Percentiles rank a stretch among this genome's conserved stretches.
These are phyloP conservation scores for Tulasnella sp. DNA, from an alignment of 768 basidiomycete genomes.

Conservation along the genomic window DNA sequence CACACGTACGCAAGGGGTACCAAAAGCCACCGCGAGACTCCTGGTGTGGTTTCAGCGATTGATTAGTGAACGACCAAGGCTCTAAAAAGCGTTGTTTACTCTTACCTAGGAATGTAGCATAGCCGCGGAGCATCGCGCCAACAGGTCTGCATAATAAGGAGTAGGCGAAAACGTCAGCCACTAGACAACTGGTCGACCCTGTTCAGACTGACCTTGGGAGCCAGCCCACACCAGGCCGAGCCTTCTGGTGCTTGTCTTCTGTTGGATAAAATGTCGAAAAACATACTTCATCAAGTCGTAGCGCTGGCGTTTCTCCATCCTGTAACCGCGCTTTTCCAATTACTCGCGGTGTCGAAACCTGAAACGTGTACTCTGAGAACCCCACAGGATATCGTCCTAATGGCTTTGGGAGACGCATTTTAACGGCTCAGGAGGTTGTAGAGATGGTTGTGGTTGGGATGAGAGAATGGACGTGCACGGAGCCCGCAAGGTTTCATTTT, in stretches of 20 bases:
- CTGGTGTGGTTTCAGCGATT: not conserved
- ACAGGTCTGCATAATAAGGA: conserved; percentile 35
- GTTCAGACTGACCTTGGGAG: conserved; percentile 47
- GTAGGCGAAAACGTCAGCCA: not conserved
- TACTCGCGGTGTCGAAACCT: not conserved
- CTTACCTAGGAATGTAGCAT: conserved; percentile 49
- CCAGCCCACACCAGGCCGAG: conserved; percentile 50
- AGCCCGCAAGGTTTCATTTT: not conserved
- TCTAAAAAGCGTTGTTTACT: not conserved
- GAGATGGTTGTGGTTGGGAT: not conserved
- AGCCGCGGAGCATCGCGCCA: conserved; percentile 48
- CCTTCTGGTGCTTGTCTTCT: conserved; percentile 34
- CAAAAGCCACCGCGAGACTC: conserved; percentile 29
- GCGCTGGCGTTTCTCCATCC: conserved; percentile 39
- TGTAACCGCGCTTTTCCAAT: not conserved
- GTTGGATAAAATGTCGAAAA: conserved; percentile 67
- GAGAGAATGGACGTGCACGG: not conserved
- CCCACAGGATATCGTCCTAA: conserved; percentile 14
- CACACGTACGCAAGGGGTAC: conserved; percentile 52
- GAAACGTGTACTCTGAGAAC: not conserved
- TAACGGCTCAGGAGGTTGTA: not conserved
- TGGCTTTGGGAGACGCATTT: conserved; percentile 14
- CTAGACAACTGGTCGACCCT: not conserved
- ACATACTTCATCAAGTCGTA: conserved; percentile 57
- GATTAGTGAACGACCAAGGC: not conserved